phyloP scores from a whole-genome alignment of 129 eudicot species.

The Arctium minus region DNA sequence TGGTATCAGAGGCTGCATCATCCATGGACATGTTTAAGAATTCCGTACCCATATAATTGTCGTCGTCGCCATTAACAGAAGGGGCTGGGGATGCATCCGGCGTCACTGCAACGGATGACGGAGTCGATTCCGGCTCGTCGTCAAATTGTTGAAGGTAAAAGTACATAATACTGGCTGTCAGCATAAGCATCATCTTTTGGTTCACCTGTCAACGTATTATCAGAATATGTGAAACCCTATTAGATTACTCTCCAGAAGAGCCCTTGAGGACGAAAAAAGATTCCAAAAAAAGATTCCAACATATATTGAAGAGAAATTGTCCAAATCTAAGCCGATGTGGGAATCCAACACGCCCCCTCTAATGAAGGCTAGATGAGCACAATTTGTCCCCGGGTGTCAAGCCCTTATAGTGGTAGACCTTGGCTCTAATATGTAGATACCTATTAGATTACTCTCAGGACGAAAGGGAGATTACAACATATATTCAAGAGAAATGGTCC shows the following conservation, averaged over 20 bases:
- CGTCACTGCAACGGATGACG: conserved; percentile 34
- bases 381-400: neutral
- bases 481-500: neutral
- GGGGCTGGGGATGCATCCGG: conserved; percentile 59
- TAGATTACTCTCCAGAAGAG: neutral
- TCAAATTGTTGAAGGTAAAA: conserved; percentile 77
- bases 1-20: conserved; percentile 50
- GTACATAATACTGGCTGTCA: conserved; percentile 92
- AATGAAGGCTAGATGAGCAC: neutral
- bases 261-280: neutral
- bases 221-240: neutral
- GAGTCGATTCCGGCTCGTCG: conserved; percentile 52
- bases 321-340: neutral
- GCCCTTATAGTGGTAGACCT: neutral
- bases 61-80: conserved; percentile 46
- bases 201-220: conserved; percentile 48
- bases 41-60: conserved; percentile 38
- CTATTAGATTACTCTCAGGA: neutral
- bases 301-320: neutral
- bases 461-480: neutral
- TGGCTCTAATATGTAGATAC: neutral
- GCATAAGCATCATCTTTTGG: conserved; percentile 89
- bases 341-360: neutral
- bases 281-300: neutral
- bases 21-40: conserved; percentile 43